Conservation (phyloP, 2,329 filamentous ascomycete species). For the Alternaria tenuissima region DNA sequence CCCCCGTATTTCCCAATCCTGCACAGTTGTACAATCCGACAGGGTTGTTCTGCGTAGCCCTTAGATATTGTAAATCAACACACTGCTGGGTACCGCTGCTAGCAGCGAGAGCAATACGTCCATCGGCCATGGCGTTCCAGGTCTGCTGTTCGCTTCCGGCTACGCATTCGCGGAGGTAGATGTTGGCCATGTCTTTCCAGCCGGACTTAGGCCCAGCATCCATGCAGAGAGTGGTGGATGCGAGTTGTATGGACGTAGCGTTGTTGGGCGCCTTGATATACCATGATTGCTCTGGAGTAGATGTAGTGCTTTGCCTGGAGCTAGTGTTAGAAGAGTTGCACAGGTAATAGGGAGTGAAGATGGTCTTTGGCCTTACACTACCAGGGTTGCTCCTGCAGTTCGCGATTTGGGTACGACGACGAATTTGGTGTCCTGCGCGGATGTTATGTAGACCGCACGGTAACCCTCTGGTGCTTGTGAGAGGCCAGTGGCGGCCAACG, state of each 20-base stretch:
- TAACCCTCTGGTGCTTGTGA: slow-evolving; percentile 37
- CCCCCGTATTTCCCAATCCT: slow-evolving; percentile 40
- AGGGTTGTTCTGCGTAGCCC: slow-evolving; percentile 41
- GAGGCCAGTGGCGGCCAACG: slow-evolving; percentile 31
- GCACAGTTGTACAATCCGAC: slow-evolving; percentile 45
- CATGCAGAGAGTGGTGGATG: slow-evolving; percentile 38
- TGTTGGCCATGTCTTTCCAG: slow-evolving; percentile 46
- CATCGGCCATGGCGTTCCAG: slow-evolving; percentile 41
- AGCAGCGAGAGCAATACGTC: slow-evolving; percentile 31
- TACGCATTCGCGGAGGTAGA: slow-evolving; percentile 36
- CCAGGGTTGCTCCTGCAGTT: slow-evolving; percentile 29
- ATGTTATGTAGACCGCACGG: slow-evolving; percentile 41
- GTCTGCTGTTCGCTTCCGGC: slow-evolving; percentile 33
- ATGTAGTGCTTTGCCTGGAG: slow-evolving; percentile 33
- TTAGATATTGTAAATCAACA: slow-evolving; percentile 44
- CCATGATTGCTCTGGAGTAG: slow-evolving; percentile 40
- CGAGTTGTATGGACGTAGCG: slow-evolving; percentile 38
- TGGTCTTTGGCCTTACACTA: slow-evolving; percentile 31
- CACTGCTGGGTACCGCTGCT: slow-evolving; percentile 27
- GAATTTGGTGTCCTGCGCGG: slow-evolving; percentile 38
- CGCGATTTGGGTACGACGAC: slow-evolving; percentile 38
- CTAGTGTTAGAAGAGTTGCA: neutral
- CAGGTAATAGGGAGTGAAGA: neutral
- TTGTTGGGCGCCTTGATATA: slow-evolving; percentile 31
- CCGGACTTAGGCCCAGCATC: slow-evolving; percentile 40